A percentile compares a stretch with the other conserved stretches of the same genome.
Evolutionary conservation across 768 basidiomycete genomes (phyloP).

Genomic region (Suillus luteus): DNA sequence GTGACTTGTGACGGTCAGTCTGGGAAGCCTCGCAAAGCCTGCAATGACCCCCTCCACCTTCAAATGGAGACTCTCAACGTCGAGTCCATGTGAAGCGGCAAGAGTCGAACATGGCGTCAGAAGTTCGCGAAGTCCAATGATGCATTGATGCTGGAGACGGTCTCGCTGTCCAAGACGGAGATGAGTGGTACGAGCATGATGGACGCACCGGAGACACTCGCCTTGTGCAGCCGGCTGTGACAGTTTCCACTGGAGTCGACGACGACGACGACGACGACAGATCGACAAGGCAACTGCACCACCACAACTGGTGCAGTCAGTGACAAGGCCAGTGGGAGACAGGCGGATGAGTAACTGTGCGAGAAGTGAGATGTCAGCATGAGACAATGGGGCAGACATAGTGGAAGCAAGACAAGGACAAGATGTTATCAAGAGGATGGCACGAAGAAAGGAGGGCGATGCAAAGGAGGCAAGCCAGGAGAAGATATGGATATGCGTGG

Average conservation of each 20-base stretch:
- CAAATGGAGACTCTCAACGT: background rate
- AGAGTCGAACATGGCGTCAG: background rate
- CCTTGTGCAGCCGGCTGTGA: background rate
- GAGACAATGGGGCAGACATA: slow-evolving; percentile 1
- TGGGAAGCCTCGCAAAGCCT: slow-evolving; percentile 10
- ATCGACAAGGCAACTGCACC: background rate
- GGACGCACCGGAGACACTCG: background rate
- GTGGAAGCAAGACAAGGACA: background rate
- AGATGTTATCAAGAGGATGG: background rate
- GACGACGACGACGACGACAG: background rate
- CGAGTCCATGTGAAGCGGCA: background rate
- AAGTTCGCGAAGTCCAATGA: background rate
- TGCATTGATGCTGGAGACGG: background rate
- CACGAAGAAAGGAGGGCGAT: background rate
- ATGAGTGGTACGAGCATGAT: background rate
- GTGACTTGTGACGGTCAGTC: background rate
- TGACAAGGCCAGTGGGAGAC: background rate
- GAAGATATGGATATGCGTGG: too few species aligned
- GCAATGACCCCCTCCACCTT: slow-evolving; percentile 1
- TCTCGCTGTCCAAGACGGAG: background rate
- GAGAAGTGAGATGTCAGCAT: background rate
- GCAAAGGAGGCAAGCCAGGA: too few species aligned
- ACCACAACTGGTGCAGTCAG: background rate
- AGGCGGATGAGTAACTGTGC: background rate
- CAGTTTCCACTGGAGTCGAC: background rate